phyloP scores from a whole-genome alignment of 257 asterid genomes.

The Solanum commersonii region DNA sequence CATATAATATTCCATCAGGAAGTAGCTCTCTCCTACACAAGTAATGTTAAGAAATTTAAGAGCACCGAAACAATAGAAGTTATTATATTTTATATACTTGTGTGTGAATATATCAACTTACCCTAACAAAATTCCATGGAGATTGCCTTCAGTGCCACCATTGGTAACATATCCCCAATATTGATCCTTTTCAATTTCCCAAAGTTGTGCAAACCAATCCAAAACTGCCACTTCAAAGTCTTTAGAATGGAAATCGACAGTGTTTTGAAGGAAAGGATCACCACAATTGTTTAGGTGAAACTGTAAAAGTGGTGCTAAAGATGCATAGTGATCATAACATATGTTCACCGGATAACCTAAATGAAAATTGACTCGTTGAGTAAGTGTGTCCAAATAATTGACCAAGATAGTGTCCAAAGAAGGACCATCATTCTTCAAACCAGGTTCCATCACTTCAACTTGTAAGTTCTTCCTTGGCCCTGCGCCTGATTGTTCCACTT shows the following conservation, averaged over 20 bases:
- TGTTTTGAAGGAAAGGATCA: not conserved
- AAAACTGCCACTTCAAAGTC: too few species aligned
- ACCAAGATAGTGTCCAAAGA: not conserved
- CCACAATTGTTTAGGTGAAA: constrained; percentile 1
- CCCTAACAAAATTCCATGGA: constrained; percentile 16
- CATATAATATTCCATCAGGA: constrained; percentile 4
- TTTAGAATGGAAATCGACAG: constrained; percentile 4
- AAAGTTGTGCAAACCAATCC: too few species aligned
- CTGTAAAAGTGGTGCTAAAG: not conserved
- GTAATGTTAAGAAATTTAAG: not conserved
- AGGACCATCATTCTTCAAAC: not conserved
- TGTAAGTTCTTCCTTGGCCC: not conserved
- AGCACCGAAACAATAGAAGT: too few species aligned
- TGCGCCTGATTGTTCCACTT: not conserved
- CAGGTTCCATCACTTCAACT: not conserved
- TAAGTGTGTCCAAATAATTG: not conserved
- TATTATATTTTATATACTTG: too few species aligned
- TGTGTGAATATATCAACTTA: not conserved
- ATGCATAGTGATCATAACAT: not conserved
- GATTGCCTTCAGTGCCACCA: constrained; percentile 21
- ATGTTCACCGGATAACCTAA: not conserved
- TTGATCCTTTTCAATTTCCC: too few species aligned
- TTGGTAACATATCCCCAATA: too few species aligned
- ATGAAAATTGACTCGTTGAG: not conserved
- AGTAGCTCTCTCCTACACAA: constrained; percentile 5